Evolutionary conservation across 139 green algal species (phyloP), one percentile per base, ranked within the genome.

Genomic region (Coelastrella sp.): DNA sequence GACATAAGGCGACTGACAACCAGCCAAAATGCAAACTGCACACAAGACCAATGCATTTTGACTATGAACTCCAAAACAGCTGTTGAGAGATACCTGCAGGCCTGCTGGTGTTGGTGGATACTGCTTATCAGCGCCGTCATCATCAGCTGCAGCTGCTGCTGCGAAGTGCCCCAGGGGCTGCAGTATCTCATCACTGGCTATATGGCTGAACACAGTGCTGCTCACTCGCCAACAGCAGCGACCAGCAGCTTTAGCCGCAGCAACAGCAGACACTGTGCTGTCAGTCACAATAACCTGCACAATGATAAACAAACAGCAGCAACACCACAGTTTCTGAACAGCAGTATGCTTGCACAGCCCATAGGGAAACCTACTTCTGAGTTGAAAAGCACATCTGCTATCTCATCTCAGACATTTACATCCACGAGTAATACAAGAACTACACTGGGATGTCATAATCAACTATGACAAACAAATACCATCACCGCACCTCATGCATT

Each of bases 171-270:
- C 87, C 82, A 98, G 79, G 5, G 95, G 95, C 45, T 80, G 57
- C 86, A 98, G 79, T 48, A 94, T 37, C 38, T 85, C 75, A 48
- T 97, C 92, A 1, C 86, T 92, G 0, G 90, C 90, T 17, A 97
- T 78, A 50, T 98, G 96, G 1, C 63, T 86, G 84, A 98, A 98
- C 38, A 99, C 90, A 0, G 96, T 99, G 57, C 88, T 95, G 50
- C 90, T 96, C 0, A 99, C 93, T 3, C 96, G 88, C 96, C 96
- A 99, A 1, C 88, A 84, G 64, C 88, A 88, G 27, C 91, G 84
- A 0, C 96, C 94, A 7, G 89, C 88, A 5, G 68, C 66, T 17
- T 75, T 34, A 4, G 94, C 94, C 3, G n/a, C 51, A 7, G 89
- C 81, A 25, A 93, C 75, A 2, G 95, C 96, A 11, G 80, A 78